phyloP scores from a whole-genome alignment of 148 eudicot species.

The Rhododendron williamsianum region DNA sequence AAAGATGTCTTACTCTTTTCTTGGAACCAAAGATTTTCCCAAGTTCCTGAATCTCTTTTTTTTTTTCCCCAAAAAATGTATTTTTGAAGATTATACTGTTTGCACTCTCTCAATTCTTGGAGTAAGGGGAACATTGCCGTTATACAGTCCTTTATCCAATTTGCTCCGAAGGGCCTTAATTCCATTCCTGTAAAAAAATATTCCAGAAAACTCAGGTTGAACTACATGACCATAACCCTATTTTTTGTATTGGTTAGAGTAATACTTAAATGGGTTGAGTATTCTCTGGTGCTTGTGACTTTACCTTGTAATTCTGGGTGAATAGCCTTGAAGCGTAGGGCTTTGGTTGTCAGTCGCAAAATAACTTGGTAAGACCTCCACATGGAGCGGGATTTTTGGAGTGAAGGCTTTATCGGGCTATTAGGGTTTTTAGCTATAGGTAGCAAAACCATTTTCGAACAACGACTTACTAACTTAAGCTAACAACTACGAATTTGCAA shows the following conservation, averaged over 20 bases:
- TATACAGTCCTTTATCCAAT: not conserved
- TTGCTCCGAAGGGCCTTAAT: not conserved
- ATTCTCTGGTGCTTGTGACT: not conserved
- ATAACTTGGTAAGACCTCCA: too few relatives aligned
- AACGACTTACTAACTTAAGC: too few relatives aligned
- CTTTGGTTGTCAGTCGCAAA: too few relatives aligned
- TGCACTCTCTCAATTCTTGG: not conserved
- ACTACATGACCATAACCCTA: not conserved
- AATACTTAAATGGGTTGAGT: not conserved
- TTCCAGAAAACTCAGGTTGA: not conserved
- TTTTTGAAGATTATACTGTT: not conserved
- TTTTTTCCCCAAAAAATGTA: not conserved
- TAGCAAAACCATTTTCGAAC: too few relatives aligned
- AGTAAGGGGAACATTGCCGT: not conserved
- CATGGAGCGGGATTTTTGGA: too few relatives aligned
- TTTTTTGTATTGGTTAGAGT: not conserved
- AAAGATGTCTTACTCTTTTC: not conserved
- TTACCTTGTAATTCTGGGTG: too few relatives aligned
- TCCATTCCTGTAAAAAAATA: not conserved
- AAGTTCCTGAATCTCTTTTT: not conserved
- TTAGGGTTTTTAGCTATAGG: too few relatives aligned
- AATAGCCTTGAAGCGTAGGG: too few relatives aligned
- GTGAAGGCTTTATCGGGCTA: too few relatives aligned
- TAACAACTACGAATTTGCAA: too few relatives aligned
- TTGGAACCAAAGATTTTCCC: not conserved